Conservation (phyloP, 441 rosid species). For the Kokia cookei region DNA sequence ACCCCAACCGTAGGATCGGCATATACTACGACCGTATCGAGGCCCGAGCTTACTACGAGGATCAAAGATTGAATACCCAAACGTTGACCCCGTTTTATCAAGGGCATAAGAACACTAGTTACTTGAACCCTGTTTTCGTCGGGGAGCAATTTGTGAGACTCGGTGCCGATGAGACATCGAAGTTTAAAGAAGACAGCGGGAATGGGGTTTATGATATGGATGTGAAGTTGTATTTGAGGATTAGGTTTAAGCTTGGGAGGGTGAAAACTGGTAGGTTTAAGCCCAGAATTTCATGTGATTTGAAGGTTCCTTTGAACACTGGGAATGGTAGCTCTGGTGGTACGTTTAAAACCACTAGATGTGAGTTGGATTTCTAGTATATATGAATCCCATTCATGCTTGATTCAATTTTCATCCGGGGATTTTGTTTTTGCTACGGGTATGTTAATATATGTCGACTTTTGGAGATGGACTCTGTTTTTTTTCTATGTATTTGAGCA, state of each 20-base stretch:
- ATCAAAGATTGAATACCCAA: slow-evolving; percentile 23
- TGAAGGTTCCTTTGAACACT: slow-evolving; percentile 46
- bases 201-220: slow-evolving; percentile 45
- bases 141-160: slow-evolving; percentile 40
- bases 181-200: slow-evolving; percentile 27
- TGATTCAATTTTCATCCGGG: not conserved
- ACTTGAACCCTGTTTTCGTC: slow-evolving; percentile 28
- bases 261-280: slow-evolving; percentile 38
- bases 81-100: slow-evolving; percentile 49
- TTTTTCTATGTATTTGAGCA: not conserved
- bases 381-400: not conserved
- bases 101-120: slow-evolving; percentile 65
- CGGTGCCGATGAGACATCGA: slow-evolving; percentile 10
- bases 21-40: slow-evolving; percentile 63
- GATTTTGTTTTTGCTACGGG: not conserved
- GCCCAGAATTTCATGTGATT: slow-evolving; percentile 56
- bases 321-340: slow-evolving; percentile 15
- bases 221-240: slow-evolving; percentile 45
- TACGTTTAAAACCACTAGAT: slow-evolving; percentile 29
- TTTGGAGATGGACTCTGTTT: not conserved
- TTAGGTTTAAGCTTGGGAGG: slow-evolving; percentile 57
- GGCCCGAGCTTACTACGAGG: slow-evolving; percentile 46
- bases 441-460: not conserved
- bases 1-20: slow-evolving; percentile 68
- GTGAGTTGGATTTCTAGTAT: slow-evolving; percentile 44